Base-by-base conservation (phyloP, 495 filamentous ascomycete genomes). In the Aspergillus heteromorphus region DNA sequence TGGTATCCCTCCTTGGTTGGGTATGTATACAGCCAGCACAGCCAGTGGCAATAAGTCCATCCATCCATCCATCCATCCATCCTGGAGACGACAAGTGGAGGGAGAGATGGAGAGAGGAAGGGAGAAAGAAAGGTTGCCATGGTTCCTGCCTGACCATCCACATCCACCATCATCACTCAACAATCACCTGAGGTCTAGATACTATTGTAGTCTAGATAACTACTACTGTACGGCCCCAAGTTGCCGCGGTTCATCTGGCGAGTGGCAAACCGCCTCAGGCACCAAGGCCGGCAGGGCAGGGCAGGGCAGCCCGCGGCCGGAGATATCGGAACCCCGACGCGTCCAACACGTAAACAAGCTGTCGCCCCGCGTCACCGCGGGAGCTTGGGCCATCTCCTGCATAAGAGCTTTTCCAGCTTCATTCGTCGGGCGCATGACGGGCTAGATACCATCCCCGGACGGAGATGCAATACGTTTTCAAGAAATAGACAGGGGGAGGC, bases 331-430 rank as follows among this genome's bases (percentile, higher is more conserved):
- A 59, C 45, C 41, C 49, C 45, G 57, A 66, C 66, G 66, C 66
- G 64, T 67, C 57, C 43, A 42, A 47, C 51, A 54, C 59, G 62
- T 64, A 65, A 66, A 67, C 64, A 64, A 65, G 40, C 51, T 54
- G 53, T 45, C 38, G 18, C 40, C 50, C 55, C 61, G 58, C 61
- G 55, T 64, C 52, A 40, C 41, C 36, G 16, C 30, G 10, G 54
- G 49, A 51, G 54, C 48, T 56, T 48, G 49, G 54, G 48, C 48
- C 48, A 51, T 29, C 43, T 47, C 21, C 43, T 47, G 43, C 43
- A 47, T 29, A n/a, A 29, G 27, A 47, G 20, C n/a, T 14, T 27
- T 47, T 38, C 48, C 48, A 49, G 27, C 11, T 29, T 6, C 43
- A 23, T 8, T 13, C 42, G 14, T 14, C 16, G 43, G 43, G 27